A percentile compares a stretch with the other conserved stretches of the same genome.
Conservation (phyloP, 2,329 filamentous ascomycete species). For the Endothia cerciana region DNA sequence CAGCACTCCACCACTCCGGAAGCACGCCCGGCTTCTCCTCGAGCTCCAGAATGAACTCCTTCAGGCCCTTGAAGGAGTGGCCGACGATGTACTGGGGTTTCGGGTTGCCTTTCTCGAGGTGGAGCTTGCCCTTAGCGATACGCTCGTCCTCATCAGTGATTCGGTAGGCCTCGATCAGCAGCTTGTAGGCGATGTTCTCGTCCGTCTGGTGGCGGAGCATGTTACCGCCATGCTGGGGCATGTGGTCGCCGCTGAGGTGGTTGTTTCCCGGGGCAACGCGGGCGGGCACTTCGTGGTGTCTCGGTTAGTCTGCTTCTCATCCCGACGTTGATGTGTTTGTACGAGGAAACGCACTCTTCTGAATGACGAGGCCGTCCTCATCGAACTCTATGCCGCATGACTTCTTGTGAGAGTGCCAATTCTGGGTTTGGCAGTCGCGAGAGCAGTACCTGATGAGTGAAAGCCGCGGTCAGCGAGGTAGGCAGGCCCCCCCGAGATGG, state of each 20-base stretch:
- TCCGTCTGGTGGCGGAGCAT: slow-evolving; percentile 3
- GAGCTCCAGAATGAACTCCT: not conserved
- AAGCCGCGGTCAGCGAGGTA: not conserved
- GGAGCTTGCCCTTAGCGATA: slow-evolving; percentile 6
- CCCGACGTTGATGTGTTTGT: not conserved
- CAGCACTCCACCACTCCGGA: not conserved
- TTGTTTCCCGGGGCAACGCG: not conserved
- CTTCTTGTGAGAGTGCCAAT: not conserved
- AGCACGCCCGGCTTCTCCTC: not conserved
- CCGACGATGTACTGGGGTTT: slow-evolving; percentile 5
- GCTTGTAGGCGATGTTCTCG: not conserved
- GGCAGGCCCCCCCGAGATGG: not conserved
- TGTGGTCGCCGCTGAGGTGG: not conserved
- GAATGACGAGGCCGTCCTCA: slow-evolving; percentile 4
- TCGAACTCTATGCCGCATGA: not conserved
- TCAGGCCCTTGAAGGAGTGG: slow-evolving; percentile 1
- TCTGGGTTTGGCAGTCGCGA: not conserved
- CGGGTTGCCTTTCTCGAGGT: not conserved
- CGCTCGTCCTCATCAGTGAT: slow-evolving; percentile 7
- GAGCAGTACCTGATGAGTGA: slow-evolving; percentile 5
- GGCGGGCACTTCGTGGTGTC: not conserved
- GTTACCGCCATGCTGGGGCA: not conserved
- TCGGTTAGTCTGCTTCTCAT: not conserved
- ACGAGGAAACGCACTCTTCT: not conserved
- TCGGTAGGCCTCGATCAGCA: slow-evolving; percentile 11